Base-by-base conservation (phyloP, 257 asterid genomes). In the Catharanthus roseus region DNA sequence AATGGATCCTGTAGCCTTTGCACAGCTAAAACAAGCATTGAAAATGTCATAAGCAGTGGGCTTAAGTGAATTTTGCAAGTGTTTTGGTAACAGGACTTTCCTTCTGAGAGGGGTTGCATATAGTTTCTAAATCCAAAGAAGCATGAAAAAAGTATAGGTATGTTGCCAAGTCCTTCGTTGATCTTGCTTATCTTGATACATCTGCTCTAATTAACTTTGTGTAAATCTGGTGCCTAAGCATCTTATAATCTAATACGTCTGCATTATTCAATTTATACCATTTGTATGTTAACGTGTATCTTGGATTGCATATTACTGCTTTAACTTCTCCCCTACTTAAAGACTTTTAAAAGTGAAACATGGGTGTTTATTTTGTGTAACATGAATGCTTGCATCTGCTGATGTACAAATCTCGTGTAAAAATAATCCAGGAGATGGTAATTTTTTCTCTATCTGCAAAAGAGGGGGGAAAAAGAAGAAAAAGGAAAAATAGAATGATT, bases 21-120 rank as follows among this genome's bases (percentile, higher is more conserved):
- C 87, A 53, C 97, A 95, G 80, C 76, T 95, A 79, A 91, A 95
- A 80, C 93, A 73, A 72, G 98, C 98, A 71, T 63, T 95, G 74
- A 85, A 89, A 79, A 88, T 95, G 97, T 81, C 95, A 44, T 95
- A 82, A 86, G 73, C 71, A 49, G 58, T 47, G 19, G 10, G 51
- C 56, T 11, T 15, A 41, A 24, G 31, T 62, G 38, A 41, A 39
- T 18, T 65, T 73, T 70, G 55, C 3, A 13, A 58, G 39, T 72
- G 6, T n/a, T 50, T 8, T 13, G 54, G 15, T 54, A 16, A 42
- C 50, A n/a, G 33, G 29, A 39, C 33, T 21, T 19, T 42, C 42
- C 12, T 38, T 34, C 62, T 24, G 60, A 19, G 72, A n/a, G 29
- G 21, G 57, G 45, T n/a, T 58, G 68, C 21, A 54, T 56, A 26